Conservation (phyloP, 257 asterid species). For the Datura wrightii region DNA sequence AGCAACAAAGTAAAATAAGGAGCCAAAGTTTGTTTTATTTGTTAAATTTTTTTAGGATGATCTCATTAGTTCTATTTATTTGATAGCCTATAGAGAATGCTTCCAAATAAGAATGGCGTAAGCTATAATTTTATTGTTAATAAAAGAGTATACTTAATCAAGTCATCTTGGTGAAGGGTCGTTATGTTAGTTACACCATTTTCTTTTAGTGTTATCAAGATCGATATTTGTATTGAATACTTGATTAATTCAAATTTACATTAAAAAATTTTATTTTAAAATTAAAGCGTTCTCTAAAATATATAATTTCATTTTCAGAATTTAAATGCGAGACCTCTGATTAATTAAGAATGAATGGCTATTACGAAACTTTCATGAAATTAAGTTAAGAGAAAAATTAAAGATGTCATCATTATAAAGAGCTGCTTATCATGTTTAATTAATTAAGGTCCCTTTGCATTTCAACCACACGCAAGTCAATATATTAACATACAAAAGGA, state of each 20-base stretch:
- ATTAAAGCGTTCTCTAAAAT: no score
- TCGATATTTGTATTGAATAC: background rate
- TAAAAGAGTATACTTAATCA: background rate
- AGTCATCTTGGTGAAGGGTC: slow-evolving; percentile 27
- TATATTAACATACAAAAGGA: background rate
- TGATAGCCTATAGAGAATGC: slow-evolving; percentile 15
- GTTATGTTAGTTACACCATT: slow-evolving; percentile 38
- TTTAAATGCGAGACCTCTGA: fast-evolving
- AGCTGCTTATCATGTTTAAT: slow-evolving; percentile 19
- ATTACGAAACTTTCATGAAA: background rate
- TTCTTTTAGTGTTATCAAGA: background rate
- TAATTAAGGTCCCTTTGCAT: background rate
- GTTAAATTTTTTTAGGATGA: slow-evolving; percentile 3
- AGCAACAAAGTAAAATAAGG: background rate
- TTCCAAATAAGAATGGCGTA: slow-evolving; percentile 5
- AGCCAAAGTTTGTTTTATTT: slow-evolving; percentile 29
- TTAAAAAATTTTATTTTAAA: no score
- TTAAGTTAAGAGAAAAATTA: background rate
- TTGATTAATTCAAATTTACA: background rate
- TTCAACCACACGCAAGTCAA: background rate
- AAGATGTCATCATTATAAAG: background rate
- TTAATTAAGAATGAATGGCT: background rate
- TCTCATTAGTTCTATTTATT: slow-evolving; percentile 24
- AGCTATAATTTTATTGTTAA: background rate
- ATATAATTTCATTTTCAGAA: no score